A percentile compares a stretch with the other conserved stretches of the same genome.
Conservation (phyloP, 306 rosid genomes). For the Fragaria ananassa region DNA sequence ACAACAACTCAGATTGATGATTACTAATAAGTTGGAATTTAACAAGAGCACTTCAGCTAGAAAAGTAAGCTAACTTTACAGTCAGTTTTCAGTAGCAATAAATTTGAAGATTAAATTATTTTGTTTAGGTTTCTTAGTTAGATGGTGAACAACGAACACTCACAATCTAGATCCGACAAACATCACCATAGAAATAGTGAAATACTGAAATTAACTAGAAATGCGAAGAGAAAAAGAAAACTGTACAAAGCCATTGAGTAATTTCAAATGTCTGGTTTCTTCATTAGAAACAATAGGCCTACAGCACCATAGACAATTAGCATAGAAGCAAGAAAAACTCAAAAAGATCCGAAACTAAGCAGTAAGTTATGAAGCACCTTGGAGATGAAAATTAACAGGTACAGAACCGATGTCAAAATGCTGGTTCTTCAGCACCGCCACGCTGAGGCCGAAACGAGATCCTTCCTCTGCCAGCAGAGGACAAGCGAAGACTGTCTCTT, state of each 20-base stretch:
- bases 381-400: slow-evolving; percentile 33
- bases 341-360: slow-evolving; percentile 39
- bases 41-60: neutral
- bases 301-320: slow-evolving; percentile 69
- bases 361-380: slow-evolving; percentile 60
- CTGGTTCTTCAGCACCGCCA: slow-evolving; percentile 64
- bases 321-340: slow-evolving; percentile 42
- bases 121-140: slow-evolving; percentile 22
- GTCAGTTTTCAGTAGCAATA: neutral
- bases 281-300: slow-evolving; percentile 54
- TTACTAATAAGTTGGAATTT: neutral
- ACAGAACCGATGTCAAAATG: slow-evolving; percentile 35
- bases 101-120: neutral
- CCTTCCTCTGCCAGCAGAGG: slow-evolving; percentile 80
- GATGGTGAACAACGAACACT: slow-evolving; percentile 33
- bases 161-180: slow-evolving; percentile 24
- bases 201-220: slow-evolving; percentile 30
- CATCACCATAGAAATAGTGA: slow-evolving; percentile 30
- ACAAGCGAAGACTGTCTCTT: slow-evolving; percentile 70
- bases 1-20: neutral
- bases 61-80: neutral
- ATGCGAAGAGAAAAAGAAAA: slow-evolving; percentile 28
- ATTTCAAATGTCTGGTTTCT: slow-evolving; percentile 45
- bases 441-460: slow-evolving; percentile 66
- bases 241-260: slow-evolving; percentile 57